A percentile compares a stretch with the other conserved stretches of the same genome.
These are phyloP conservation scores for Drechslerella coelobrocha DNA, from an alignment of 2,329 filamentous ascomycete species.

Conservation along the genomic window DNA sequence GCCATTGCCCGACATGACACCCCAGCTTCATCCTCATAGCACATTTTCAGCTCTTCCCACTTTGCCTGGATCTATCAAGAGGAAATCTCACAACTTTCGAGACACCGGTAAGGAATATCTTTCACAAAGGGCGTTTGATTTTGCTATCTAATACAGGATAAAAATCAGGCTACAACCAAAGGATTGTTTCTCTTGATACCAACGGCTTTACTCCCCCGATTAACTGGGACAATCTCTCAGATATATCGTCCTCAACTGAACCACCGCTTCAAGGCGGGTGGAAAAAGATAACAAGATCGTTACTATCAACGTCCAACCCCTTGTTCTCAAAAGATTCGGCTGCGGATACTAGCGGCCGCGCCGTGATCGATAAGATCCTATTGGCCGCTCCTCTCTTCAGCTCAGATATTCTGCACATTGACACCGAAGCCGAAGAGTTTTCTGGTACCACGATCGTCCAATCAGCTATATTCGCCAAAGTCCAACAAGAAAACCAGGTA, in stretches of 20 bases:
- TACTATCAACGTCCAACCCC: neutral
- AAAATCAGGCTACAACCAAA: neutral
- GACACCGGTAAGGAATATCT: neutral
- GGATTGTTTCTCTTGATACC: no score
- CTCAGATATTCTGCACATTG: conserved; percentile 13
- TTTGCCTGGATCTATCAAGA: neutral
- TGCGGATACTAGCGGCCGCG: neutral
- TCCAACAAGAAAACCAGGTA: neutral
- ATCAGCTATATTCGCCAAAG: conserved; percentile 28
- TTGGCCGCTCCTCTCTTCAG: conserved; percentile 25
- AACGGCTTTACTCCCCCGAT: no score
- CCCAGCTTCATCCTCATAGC: neutral
- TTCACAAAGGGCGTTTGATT: neutral
- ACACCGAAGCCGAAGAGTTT: neutral
- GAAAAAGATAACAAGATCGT: neutral
- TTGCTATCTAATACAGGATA: neutral
- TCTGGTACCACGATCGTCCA: conserved; percentile 1
- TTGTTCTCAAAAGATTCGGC: neutral
- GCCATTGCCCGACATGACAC: no score
- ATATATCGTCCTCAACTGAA: neutral
- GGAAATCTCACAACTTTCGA: neutral
- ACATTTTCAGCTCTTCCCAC: neutral
- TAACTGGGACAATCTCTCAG: neutral
- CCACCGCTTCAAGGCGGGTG: neutral
- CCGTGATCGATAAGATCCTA: neutral